A percentile compares a stretch with the other conserved stretches of the same genome.
These are phyloP conservation scores for Penicillium sp. DNA, from an alignment of 2,329 filamentous ascomycete genomes.

Conservation along the genomic window DNA sequence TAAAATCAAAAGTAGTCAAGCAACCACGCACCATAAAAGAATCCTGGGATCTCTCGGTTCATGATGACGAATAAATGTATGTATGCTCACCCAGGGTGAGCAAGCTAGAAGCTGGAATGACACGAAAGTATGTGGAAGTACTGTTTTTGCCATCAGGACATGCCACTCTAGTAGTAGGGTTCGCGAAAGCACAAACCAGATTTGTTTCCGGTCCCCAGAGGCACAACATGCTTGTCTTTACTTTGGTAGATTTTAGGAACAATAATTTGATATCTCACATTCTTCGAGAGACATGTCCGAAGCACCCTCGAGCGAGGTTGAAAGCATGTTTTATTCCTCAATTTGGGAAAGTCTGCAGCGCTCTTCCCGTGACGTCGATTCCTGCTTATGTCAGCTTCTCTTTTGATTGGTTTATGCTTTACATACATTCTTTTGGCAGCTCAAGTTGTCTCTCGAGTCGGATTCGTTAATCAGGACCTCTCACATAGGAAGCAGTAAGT, in stretches of 20 bases:
- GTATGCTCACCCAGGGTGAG: background rate
- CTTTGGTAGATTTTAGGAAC: background rate
- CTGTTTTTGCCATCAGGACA: background rate
- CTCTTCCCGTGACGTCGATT: conserved; percentile 17
- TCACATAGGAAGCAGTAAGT: too few relatives aligned
- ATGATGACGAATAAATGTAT: conserved; percentile 22
- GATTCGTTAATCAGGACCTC: too few relatives aligned
- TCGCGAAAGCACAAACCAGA: background rate
- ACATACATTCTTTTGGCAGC: too few relatives aligned
- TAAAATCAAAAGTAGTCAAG: background rate
- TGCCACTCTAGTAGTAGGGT: conserved; percentile 1
- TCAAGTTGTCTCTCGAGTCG: too few relatives aligned
- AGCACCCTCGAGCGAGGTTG: background rate
- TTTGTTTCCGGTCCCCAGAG: conserved; percentile 2
- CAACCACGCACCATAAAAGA: conserved; percentile 37
- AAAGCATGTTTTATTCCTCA: background rate
- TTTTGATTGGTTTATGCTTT: conserved; percentile 2
- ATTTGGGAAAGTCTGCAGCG: conserved; percentile 4
- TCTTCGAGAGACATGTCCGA: background rate
- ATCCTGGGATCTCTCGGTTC: conserved; percentile 40
- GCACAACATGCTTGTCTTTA: conserved; percentile 5
- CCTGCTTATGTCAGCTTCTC: conserved; percentile 5
- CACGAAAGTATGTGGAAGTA: background rate
- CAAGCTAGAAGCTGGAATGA: background rate
- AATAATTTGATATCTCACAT: background rate